Base-by-base conservation (phyloP, 306 rosid species). In the Fragaria vesca region DNA sequence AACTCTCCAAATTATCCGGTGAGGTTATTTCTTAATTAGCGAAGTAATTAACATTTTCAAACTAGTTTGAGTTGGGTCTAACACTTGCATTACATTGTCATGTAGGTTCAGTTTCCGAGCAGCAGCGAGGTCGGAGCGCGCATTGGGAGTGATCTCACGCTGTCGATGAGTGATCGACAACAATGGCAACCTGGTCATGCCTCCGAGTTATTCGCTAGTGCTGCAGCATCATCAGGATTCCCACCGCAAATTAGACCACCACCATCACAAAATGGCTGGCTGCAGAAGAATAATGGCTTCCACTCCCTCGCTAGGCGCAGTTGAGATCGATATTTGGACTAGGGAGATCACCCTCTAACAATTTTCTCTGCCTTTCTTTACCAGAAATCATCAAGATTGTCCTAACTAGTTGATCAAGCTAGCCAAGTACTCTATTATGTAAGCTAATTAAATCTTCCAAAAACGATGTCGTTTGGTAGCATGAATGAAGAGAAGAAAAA, bases 181-280 rank as follows among this genome's bases (percentile, higher is more conserved):
- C 86, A 83, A 68, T 88, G 89, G 89, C 90, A 82, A 82, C 34
- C 85, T 5, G 85, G 88, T 54, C 85, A 90, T 42, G 93, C 78
- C 32, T 66, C 72, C 75, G 61, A 62, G 9, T 30, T 80, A 74
- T 82, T 82, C 79, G 90, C 97, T 86, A 85, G 81, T 86, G 95
- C 97, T 88, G 99, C 99, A 96, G 99, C 99, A 96, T 96, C 99
- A 96, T 96, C 99, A 96, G 99, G 99, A 96, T 96, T 96, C 99
- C 88, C 90, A 81, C 89, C 77, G 50, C 98, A 89, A 85, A 89
- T 82, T 48, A 69, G 78, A 81, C 48, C 66, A 43, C 78, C 51
- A 21, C 36, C n/a, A 6, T 16, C 68, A n/a, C 28, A 91, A 86
- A 84, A 79, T 8, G 12, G 81, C 84, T 85, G 92, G 97, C 86